phyloP scores from a whole-genome alignment of 1,284 basidiomycete species.

The Sporisorium reilianum region DNA sequence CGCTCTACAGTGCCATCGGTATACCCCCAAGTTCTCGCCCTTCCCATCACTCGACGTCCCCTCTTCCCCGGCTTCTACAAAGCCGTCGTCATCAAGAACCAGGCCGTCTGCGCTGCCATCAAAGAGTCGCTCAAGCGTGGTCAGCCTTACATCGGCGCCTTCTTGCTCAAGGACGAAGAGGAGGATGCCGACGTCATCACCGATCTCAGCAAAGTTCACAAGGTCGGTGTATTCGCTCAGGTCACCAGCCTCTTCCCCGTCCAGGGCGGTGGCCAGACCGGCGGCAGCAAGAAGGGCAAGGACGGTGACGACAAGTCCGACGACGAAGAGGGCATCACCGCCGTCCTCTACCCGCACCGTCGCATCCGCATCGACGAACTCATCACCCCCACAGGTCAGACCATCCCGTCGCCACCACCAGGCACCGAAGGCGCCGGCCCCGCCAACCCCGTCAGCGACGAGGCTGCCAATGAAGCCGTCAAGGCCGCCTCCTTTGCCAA shows the following conservation, averaged over 20 bases:
- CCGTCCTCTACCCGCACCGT: conserved; percentile 94
- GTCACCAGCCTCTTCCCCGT: conserved; percentile 89
- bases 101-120: conserved; percentile 90
- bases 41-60: conserved; percentile 94
- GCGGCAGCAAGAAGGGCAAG: conserved; percentile 69
- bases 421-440: conserved; percentile 51
- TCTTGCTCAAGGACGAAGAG: conserved; percentile 94
- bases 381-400: conserved; percentile 59
- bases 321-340: conserved; percentile 86
- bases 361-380: conserved; percentile 91
- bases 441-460: conserved; percentile 50
- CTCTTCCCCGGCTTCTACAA: conserved; percentile 96
- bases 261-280: conserved; percentile 47
- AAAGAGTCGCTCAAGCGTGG: conserved; percentile 96
- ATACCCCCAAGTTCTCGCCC: conserved; percentile 93
- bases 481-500: conserved; percentile 40
- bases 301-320: conserved; percentile 79
- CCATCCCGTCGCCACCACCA: conserved; percentile 50
- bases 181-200: conserved; percentile 93
- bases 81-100: conserved; percentile 71
- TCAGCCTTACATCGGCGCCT: conserved; percentile 97
- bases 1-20: conserved; percentile 69
- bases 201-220: conserved; percentile 86
- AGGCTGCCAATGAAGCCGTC: conserved; percentile 51
- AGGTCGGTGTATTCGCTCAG: conserved; percentile 96